Evolutionary conservation across 768 basidiomycete species (phyloP), one percentile per base, ranked within the genome.

Genomic region (Zangia roseola): DNA sequence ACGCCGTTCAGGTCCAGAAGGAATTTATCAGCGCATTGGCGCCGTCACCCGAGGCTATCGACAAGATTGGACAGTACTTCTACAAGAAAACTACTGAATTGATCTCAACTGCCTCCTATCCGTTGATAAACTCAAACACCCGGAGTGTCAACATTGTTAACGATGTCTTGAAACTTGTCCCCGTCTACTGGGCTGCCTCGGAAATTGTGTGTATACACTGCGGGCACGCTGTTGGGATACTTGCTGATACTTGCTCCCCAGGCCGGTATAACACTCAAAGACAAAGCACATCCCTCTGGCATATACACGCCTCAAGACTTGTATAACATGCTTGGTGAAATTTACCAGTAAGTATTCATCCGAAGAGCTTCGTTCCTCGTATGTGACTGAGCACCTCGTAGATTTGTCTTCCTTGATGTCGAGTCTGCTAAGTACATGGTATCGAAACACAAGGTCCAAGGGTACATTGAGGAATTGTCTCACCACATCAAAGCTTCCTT

Each of bases 261-360:
- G 88, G 84, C 83, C 48, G 88, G 88, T 13, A 82, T 92, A 49
- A 64, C 73, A n/a, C 71, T 91, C 46, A 88, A 85, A 69, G 79
- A 77, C 2, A 76, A 76, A 45, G 56, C 74, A 3, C 61, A 75
- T 13, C 71, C 74, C 20, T 57, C 72, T n/a, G 88, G 84, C n/a
- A 69, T 71, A 30, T 88, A 81, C 58, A 84, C 84, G 2, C 74
- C 83, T 26, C 56, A 69, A 36, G 78, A 88, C 58, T 68, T 92
- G 37, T 87, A 78, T 54, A 66, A 74, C 16, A 82, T 83, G 33
- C 75, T 91, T 8, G 73, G 78, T 21, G 83, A 87, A 19, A 84
- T 91, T 43, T 91, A 90, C 65, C 69, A 79, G 83, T 88, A 23
- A 56, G 67, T 17, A 26, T 31, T n/a, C 8, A 23, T 10, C 10